A percentile compares a stretch with the other conserved stretches of the same genome.
These are phyloP conservation scores for Epichloe typhina DNA, from an alignment of 2,329 filamentous ascomycete genomes.

Conservation along the genomic window DNA sequence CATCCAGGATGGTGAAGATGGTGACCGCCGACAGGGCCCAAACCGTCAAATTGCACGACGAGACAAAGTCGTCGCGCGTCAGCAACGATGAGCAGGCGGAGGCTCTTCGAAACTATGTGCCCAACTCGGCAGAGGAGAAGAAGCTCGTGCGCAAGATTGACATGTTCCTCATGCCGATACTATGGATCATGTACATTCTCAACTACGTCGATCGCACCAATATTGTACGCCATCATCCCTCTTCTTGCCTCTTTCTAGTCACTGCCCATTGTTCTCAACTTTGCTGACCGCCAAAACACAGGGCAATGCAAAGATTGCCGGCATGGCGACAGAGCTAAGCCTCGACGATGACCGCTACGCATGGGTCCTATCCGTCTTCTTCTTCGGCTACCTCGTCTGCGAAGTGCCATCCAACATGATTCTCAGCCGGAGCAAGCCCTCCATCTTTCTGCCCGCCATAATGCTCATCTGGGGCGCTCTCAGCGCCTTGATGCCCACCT, in stretches of 20 bases:
- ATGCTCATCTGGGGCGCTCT: constrained; percentile 2
- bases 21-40: not conserved
- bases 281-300: not conserved
- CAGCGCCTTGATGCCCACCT: not conserved
- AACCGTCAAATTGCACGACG: not conserved
- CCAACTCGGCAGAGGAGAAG: constrained; percentile 15
- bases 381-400: constrained; percentile 20
- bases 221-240: constrained; percentile 29
- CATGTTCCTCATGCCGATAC: constrained; percentile 26
- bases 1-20: not conserved
- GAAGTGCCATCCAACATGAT: constrained; percentile 50
- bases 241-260: too few species aligned
- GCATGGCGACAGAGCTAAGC: constrained; percentile 5
- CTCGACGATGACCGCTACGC: constrained; percentile 4
- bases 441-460: constrained; percentile 3
- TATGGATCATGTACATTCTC: constrained; percentile 47
- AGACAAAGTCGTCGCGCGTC: not conserved
- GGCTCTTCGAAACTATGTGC: constrained; percentile 16
- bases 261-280: too few species aligned
- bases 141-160: constrained; percentile 26
- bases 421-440: constrained; percentile 25
- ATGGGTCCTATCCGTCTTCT: constrained; percentile 16
- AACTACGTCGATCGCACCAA: constrained; percentile 50
- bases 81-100: constrained; percentile 12
- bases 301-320: constrained; percentile 6